phyloP scores from a whole-genome alignment of 352 stramenopile species.

The Albugo candida region DNA sequence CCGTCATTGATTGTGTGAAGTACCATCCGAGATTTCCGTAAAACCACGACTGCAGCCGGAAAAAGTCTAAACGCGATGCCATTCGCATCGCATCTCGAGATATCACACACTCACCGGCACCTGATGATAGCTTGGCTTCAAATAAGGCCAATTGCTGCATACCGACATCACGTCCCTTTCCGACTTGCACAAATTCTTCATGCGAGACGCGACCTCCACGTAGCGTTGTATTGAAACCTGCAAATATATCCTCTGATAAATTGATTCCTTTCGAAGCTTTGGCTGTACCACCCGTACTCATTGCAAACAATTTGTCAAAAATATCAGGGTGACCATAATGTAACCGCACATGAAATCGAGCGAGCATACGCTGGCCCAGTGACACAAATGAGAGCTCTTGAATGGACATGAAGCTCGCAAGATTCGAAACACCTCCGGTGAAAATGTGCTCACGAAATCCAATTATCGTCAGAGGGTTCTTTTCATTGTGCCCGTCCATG shows the following conservation, averaged over 20 bases:
- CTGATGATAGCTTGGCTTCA: conserved; percentile 93
- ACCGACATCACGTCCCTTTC: conserved; percentile 96
- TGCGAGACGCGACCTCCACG: conserved; percentile 53
- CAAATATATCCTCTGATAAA: conserved; percentile 79
- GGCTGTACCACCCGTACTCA: conserved; percentile 54
- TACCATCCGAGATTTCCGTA: conserved; percentile 98
- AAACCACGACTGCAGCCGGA: conserved; percentile 93
- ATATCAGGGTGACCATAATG: conserved; percentile 80
- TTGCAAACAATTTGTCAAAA: conserved; percentile 76
- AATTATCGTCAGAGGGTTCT: conserved; percentile 61
- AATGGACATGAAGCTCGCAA: conserved; percentile 76
- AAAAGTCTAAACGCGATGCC: conserved; percentile 92
- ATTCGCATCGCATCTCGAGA: conserved; percentile 92
- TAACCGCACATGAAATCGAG: conserved; percentile 49
- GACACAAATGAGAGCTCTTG: conserved; percentile 74
- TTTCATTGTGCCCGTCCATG: conserved; percentile 45
- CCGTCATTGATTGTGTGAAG: conserved; percentile 95
- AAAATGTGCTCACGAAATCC: conserved; percentile 79
- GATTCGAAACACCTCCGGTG: conserved; percentile 59
- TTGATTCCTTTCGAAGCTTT: conserved; percentile 74
- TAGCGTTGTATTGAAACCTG: conserved; percentile 68
- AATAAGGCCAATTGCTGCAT: conserved; percentile 98
- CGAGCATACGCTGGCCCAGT: conserved; percentile 63
- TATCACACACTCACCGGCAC: conserved; percentile 92
- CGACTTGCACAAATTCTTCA: conserved; percentile 76